These are phyloP conservation scores for Suillus cothurnatus DNA, from an alignment of 768 basidiomycete genomes.

Conservation along the genomic window DNA sequence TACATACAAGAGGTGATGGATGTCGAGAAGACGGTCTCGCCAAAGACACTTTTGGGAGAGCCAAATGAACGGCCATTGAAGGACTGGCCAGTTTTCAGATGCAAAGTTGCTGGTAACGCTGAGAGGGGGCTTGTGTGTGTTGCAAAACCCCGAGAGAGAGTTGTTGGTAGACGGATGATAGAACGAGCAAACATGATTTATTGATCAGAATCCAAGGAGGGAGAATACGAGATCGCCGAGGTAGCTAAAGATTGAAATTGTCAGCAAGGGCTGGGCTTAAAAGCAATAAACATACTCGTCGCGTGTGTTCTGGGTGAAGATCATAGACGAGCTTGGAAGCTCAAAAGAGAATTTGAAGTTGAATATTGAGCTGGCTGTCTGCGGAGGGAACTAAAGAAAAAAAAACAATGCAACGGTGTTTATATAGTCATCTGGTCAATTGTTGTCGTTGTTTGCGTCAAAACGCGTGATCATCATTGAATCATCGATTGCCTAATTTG, in stretches of 20 bases:
- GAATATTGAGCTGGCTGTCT: constrained; percentile 2
- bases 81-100: constrained; percentile 92
- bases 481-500: background rate
- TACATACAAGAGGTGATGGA: constrained; percentile 95
- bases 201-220: constrained; percentile 45
- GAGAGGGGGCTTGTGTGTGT: constrained; percentile 57
- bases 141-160: constrained; percentile 60
- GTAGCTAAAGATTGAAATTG: constrained; percentile 52
- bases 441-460: background rate
- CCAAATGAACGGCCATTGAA: constrained; percentile 92
- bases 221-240: constrained; percentile 91
- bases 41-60: constrained; percentile 81
- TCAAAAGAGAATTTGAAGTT: constrained; percentile 13
- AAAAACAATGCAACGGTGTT: background rate
- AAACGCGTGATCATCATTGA: background rate
- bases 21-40: constrained; percentile 98
- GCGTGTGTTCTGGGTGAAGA: constrained; percentile 83
- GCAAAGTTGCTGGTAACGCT: constrained; percentile 76
- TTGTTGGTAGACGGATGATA: constrained; percentile 48
- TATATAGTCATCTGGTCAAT: constrained; percentile 13
- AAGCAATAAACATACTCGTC: constrained; percentile 67
- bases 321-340: constrained; percentile 56
- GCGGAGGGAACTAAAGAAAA: background rate
- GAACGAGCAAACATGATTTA: constrained; percentile 61
- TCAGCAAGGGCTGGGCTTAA: constrained; percentile 22